Conservation (phyloP, 805 yeast species). For the Saccharomyces eubayanus region DNA sequence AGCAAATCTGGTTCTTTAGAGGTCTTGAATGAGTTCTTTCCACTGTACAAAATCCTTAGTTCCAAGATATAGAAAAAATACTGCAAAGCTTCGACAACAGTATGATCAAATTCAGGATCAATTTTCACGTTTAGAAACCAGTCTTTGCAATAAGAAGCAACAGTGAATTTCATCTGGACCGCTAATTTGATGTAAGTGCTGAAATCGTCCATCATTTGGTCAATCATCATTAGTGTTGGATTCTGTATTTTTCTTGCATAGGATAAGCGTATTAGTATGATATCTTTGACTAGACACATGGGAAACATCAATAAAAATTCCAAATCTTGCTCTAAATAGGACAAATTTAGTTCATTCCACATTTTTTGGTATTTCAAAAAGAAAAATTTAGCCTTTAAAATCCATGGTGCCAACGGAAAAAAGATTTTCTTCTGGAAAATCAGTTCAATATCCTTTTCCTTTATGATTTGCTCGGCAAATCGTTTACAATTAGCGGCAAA, state of each 20-base stretch:
- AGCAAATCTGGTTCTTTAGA: slow-evolving; percentile 88
- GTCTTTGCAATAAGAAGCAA: slow-evolving; percentile 47
- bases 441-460: slow-evolving; percentile 68
- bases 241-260: slow-evolving; percentile 72
- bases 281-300: slow-evolving; percentile 66
- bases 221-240: slow-evolving; percentile 93
- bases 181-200: slow-evolving; percentile 69
- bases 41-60: slow-evolving; percentile 70
- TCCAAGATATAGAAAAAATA: slow-evolving; percentile 67
- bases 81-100: slow-evolving; percentile 66
- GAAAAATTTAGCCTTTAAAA: slow-evolving; percentile 67
- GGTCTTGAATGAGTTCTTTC: slow-evolving; percentile 64
- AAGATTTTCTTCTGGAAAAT: slow-evolving; percentile 65
- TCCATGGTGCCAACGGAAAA: slow-evolving; percentile 67
- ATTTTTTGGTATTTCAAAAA: slow-evolving; percentile 52
- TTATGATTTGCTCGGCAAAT: slow-evolving; percentile 75
- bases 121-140: slow-evolving; percentile 66
- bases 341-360: slow-evolving; percentile 65
- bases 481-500: neutral
- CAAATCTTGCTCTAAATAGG: slow-evolving; percentile 59
- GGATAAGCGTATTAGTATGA: slow-evolving; percentile 60
- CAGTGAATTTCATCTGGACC: slow-evolving; percentile 60
- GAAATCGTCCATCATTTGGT: slow-evolving; percentile 84
- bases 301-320: slow-evolving; percentile 72
- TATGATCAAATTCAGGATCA: slow-evolving; percentile 56